Conservation (phyloP, 73 alveolate genomes). For the Halteria grandinella region DNA sequence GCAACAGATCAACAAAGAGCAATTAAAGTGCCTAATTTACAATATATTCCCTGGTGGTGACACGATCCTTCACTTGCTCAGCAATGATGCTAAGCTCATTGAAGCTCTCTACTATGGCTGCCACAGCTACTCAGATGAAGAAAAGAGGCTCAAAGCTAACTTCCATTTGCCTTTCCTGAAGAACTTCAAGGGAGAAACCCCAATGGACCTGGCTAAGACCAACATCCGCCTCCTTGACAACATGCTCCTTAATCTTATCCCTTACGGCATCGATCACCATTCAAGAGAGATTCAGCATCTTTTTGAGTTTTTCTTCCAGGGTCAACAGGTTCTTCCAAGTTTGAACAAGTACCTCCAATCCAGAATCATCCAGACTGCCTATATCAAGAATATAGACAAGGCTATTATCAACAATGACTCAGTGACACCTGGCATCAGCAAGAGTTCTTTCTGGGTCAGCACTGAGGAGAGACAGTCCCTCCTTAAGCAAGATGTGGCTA, state of each 20-base stretch:
- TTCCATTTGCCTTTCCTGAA: conserved; percentile 29
- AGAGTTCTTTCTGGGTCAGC: too few relatives aligned
- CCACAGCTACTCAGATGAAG: conserved; percentile 40
- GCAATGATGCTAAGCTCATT: not conserved
- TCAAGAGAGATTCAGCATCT: conserved; percentile 29
- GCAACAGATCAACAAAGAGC: not conserved
- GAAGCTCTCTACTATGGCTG: conserved; percentile 6
- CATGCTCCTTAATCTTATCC: conserved; percentile 14
- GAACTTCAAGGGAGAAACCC: conserved; percentile 5
- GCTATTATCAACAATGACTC: conserved; percentile 19
- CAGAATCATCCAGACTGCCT: conserved; percentile 22
- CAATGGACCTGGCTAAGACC: conserved; percentile 20
- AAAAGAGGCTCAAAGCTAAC: not conserved
- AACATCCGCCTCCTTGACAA: conserved; percentile 36
- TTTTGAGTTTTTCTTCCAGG: not conserved
- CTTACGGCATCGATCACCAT: conserved; percentile 44
- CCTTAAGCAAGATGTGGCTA: conserved; percentile 27
- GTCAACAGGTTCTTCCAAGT: conserved; percentile 29
- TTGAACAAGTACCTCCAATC: conserved; percentile 24
- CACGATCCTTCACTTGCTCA: conserved; percentile 15
- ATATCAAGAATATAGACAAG: conserved; percentile 1
- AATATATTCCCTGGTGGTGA: conserved; percentile 39
- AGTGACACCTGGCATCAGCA: too few relatives aligned
- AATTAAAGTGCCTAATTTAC: not conserved
- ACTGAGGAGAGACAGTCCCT: too few relatives aligned